Evolutionary conservation across 2,329 filamentous ascomycete species (phyloP), one percentile per base, ranked within the genome.

Genomic region (Penicillium decumbens): DNA sequence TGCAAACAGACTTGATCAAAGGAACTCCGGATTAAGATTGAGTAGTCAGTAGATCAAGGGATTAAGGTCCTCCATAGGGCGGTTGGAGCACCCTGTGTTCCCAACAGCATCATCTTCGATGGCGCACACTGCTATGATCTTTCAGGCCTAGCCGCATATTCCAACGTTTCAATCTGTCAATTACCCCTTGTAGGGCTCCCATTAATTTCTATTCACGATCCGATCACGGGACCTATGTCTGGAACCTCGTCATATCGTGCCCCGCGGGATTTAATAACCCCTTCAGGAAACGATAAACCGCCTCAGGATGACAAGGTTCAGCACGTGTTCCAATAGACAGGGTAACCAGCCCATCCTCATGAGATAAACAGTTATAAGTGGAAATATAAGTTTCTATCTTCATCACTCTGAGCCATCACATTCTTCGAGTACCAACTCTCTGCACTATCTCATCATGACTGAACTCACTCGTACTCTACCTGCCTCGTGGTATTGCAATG

Each of bases 401-500:
- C 46, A 24, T 39, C 20, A 28, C 18, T 44, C 6, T 33, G 29
- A 33, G 12, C 6, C 30, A 25, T 29, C 39, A 20, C 35, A 15
- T 40, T 10, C n/a, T 24, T 18, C 12, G 12, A n/a, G 4, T 12
- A 25, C 33, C 15, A 3, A 20, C 7, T 3, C 3, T 25, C 29
- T 25, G 10, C 4, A 37, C 9, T 12, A 8, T 5, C 10, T 27
- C 20, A 23, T 28, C 18, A 70, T 71, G 68, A 47, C 65, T 30
- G 63, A 69, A 43, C 60, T 69, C 43, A 43, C 58, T 25, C 61
- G 67, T 42, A 79, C 76, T 18, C 64, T 79, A 33, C 76, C 77
- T n/a, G 76, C 77, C 10, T 78, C 76, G 1, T 79, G 77, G 77
- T 79, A 78, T 51, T 72, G 72, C 56, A 78, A 73, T 50, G 56